Evolutionary conservation across 805 yeast species (phyloP).

Genomic region (Wickerhamiella brachini): DNA sequence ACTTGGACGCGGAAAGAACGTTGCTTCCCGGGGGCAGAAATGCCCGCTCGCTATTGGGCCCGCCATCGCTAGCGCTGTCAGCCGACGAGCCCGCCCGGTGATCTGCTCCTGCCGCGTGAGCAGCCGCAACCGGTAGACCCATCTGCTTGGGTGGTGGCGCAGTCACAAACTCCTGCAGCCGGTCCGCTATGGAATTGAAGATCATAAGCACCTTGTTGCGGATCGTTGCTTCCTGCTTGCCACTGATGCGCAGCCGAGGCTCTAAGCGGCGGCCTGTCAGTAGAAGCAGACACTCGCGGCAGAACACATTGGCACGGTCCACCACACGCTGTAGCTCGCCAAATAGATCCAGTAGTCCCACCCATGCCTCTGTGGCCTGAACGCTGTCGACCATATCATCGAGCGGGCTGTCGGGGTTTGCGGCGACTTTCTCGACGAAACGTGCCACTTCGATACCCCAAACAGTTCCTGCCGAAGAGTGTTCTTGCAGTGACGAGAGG

Average conservation of each 20-base stretch:
- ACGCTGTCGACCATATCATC: constrained; percentile 8
- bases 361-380: constrained; percentile 12
- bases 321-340: constrained; percentile 9
- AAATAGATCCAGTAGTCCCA: constrained; percentile 4
- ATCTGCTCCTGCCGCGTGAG: constrained; percentile 1
- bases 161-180: constrained; percentile 7
- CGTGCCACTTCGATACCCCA: constrained; percentile 9
- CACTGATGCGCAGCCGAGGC: constrained; percentile 1
- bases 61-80: background rate
- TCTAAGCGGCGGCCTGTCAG: constrained; percentile 5
- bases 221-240: constrained; percentile 6
- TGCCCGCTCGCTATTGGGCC: constrained; percentile 31
- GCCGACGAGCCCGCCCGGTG: background rate
- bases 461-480: too few species aligned
- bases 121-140: constrained; percentile 10
- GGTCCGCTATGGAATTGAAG: constrained; percentile 1
- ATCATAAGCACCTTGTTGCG: background rate
- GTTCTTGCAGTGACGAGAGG: constrained; percentile 11
- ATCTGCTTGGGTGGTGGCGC: constrained; percentile 4
- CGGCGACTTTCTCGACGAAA: constrained; percentile 4
- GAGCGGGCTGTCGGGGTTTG: background rate
- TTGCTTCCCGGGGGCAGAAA: constrained; percentile 55
- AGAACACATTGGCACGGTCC: constrained; percentile 12
- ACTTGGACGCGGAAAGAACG: constrained; percentile 43
- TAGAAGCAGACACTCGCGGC: constrained; percentile 15